Conservation (phyloP, 2,329 filamentous ascomycete species). For the Lachnellula subtilissima region DNA sequence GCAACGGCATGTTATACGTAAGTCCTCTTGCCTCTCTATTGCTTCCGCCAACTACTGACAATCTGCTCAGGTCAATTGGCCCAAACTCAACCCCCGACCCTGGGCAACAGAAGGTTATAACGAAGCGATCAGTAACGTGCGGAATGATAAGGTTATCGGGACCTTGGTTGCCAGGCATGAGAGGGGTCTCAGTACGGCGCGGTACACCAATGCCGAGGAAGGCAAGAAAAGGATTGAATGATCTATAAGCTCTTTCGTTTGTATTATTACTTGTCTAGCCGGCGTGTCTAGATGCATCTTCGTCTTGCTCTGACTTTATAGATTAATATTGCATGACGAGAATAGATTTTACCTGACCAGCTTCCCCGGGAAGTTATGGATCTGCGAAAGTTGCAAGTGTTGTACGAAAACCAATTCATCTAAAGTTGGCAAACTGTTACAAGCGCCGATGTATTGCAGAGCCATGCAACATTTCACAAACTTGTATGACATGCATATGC, state of each 20-base stretch:
- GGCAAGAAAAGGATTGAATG: constrained; percentile 94
- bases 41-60: constrained; percentile 9
- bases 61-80: constrained; percentile 81
- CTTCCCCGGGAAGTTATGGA: too few species aligned
- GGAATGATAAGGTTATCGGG: constrained; percentile 78
- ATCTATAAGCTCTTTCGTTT: constrained; percentile 32
- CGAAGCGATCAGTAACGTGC: constrained; percentile 76
- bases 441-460: too few species aligned
- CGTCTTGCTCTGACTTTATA: too few species aligned
- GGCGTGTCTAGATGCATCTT: not conserved
- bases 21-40: constrained; percentile 34
- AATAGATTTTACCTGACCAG: too few species aligned
- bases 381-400: too few species aligned
- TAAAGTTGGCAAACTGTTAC: too few species aligned
- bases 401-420: too few species aligned
- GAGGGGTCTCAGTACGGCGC: constrained; percentile 74
- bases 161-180: constrained; percentile 70
- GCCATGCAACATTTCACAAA: too few species aligned
- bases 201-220: constrained; percentile 84
- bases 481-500: too few species aligned
- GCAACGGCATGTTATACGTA: constrained; percentile 91
- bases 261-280: not conserved
- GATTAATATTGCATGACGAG: too few species aligned
- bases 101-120: constrained; percentile 85
- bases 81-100: constrained; percentile 84